Conservation (phyloP, 345 rosid genomes). For the Psidium friedrichsthalianum region DNA sequence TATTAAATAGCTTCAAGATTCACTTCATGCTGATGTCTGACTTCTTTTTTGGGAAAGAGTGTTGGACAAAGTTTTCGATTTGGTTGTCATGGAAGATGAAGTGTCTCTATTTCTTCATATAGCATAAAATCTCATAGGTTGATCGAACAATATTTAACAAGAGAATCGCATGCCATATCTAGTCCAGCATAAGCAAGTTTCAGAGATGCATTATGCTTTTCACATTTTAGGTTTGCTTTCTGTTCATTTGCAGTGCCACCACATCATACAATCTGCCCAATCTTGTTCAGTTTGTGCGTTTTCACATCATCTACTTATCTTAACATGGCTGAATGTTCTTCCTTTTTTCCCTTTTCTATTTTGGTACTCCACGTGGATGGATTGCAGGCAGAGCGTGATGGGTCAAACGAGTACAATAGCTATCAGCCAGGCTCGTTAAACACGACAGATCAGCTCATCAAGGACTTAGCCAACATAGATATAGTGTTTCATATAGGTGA, state of each 20-base stretch:
- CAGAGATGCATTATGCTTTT: not conserved
- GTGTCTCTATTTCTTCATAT: not conserved
- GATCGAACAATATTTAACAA: not conserved
- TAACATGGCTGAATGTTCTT: not conserved
- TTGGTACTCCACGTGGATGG: not conserved
- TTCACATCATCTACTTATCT: not conserved
- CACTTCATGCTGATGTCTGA: not conserved
- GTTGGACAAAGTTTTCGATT: not conserved
- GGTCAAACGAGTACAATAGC: conserved; percentile 58
- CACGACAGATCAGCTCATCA: conserved; percentile 62
- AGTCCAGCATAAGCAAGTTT: not conserved
- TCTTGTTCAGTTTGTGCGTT: not conserved
- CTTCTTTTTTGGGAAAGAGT: not conserved
- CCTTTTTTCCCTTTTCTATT: not conserved
- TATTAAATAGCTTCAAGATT: not conserved
- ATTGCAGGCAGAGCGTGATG: conserved; percentile 63
- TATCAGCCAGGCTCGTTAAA: conserved; percentile 66
- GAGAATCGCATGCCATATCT: not conserved
- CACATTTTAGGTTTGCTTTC: not conserved
- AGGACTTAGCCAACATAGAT: conserved; percentile 46
- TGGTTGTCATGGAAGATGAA: not conserved
- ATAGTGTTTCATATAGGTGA: conserved; percentile 76
- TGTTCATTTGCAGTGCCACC: not conserved
- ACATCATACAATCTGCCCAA: not conserved
- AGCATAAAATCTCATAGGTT: not conserved